phyloP scores from a whole-genome alignment of 169 alveolate genomes.

The Eimeria falciformis region DNA sequence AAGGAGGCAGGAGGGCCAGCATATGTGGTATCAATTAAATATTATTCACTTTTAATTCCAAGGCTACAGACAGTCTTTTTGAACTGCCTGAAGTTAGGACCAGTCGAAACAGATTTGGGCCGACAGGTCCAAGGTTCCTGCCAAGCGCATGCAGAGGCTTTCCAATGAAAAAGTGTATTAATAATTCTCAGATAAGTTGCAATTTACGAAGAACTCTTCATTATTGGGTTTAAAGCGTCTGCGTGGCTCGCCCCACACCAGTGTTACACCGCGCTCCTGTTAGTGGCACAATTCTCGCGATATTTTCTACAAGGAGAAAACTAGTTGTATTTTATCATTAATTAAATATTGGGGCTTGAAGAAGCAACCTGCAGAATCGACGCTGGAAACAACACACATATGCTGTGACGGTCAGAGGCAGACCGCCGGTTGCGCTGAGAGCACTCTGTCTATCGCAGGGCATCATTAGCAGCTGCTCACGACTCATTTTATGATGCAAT shows the following conservation, averaged over 20 bases:
- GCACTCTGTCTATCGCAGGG: slow-evolving; percentile 53
- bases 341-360: background rate
- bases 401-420: slow-evolving; percentile 16
- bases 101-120: background rate
- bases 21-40: too few relatives aligned
- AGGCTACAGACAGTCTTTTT: background rate
- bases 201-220: background rate
- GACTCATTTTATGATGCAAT: background rate
- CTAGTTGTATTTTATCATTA: background rate
- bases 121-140: background rate
- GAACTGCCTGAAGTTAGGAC: background rate
- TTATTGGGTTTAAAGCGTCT: too few relatives aligned
- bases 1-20: too few relatives aligned
- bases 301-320: background rate
- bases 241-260: background rate
- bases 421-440: slow-evolving; percentile 28
- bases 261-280: background rate
- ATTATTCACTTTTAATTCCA: too few relatives aligned
- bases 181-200: background rate
- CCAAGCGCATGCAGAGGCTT: too few relatives aligned
- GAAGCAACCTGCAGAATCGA: background rate
- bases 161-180: too few relatives aligned
- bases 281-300: background rate
- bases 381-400: background rate
- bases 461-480: background rate